Evolutionary conservation across 805 yeast species (phyloP), one percentile per base, ranked within the genome.

Genomic region (Candida silvatica): DNA sequence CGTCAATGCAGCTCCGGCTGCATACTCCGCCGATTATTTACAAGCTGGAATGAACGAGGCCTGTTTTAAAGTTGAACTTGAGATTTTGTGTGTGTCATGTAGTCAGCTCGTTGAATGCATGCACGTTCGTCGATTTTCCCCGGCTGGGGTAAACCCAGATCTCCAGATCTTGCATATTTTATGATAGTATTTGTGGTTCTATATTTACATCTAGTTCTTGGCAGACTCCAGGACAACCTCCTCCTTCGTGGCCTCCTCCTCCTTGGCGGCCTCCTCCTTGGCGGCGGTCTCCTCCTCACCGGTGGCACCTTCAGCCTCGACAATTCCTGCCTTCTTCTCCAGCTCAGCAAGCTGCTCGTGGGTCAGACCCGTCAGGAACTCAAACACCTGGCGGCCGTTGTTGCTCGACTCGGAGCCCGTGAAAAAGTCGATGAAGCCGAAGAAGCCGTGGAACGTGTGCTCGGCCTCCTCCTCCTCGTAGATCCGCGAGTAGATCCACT

Each of bases 391-490:
- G 29, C 75, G 76, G 16, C 77, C 84, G 20, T 39, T 49, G 7
- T 41, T 45, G 26, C 31, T 19, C 24, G 54, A 54, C 28, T 71
- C 71, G 19, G 72, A 69, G 20, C 73, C 73, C 26, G 73, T 71
- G 55, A 80, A 86, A 26, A 81, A 76, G 58, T 90, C 98, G 45
- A 92, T 80, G 54, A 84, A 90, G 30, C 83, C 82, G 58, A 84
- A 92, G 53, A 92, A 90, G 1, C 95, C 94, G 44, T 86, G 79
- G 62, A 84, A 88, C 4, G 80, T 81, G 51, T 87, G 85, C 49
- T 87, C 97, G 49, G 75, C 74, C 30, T 74, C 80, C 58, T 92
- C 98, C 59, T 88, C 96, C 29, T 73, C 77, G 52, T 90, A 90
- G 40, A 92, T 87, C 57, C 87, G 85, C 51, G 88, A 95, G 56